Evolutionary conservation across 2,329 filamentous ascomycete species (phyloP).

Genomic region (Aspergillus cejpii): DNA sequence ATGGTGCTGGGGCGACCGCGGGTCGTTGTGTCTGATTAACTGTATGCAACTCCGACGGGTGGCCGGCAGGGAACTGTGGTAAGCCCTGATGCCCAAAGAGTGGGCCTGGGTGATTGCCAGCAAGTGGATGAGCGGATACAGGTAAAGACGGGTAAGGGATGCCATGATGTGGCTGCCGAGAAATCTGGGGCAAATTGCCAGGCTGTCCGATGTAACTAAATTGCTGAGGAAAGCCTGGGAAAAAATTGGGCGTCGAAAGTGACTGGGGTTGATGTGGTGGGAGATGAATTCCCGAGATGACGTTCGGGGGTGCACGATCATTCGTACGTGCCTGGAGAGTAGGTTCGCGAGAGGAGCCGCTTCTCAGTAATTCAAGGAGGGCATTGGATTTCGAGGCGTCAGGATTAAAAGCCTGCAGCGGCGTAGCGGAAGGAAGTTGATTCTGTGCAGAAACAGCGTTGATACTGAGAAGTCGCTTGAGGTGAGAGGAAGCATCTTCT

Average conservation of each 20-base stretch:
- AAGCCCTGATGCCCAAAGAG: constrained; percentile 15
- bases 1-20: constrained; percentile 36
- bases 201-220: constrained; percentile 24
- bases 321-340: constrained; percentile 22
- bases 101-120: constrained; percentile 15
- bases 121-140: constrained; percentile 8
- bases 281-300: constrained; percentile 48
- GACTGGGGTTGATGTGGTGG: constrained; percentile 49
- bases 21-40: not conserved
- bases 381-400: constrained; percentile 45
- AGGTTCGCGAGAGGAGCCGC: constrained; percentile 30
- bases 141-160: constrained; percentile 9
- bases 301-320: constrained; percentile 53
- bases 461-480: constrained; percentile 47
- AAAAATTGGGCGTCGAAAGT: constrained; percentile 38
- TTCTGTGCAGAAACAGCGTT: constrained; percentile 14
- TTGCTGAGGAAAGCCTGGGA: constrained; percentile 34
- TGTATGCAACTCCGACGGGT: not conserved
- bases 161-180: constrained; percentile 14
- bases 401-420: constrained; percentile 18
- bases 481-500: constrained; percentile 45
- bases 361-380: constrained; percentile 52
- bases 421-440: constrained; percentile 7
- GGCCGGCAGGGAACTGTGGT: constrained; percentile 16
- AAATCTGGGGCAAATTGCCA: constrained; percentile 24